Evolutionary conservation across 768 basidiomycete genomes (phyloP).

Genomic region (Phanerodontia chrysosporium): DNA sequence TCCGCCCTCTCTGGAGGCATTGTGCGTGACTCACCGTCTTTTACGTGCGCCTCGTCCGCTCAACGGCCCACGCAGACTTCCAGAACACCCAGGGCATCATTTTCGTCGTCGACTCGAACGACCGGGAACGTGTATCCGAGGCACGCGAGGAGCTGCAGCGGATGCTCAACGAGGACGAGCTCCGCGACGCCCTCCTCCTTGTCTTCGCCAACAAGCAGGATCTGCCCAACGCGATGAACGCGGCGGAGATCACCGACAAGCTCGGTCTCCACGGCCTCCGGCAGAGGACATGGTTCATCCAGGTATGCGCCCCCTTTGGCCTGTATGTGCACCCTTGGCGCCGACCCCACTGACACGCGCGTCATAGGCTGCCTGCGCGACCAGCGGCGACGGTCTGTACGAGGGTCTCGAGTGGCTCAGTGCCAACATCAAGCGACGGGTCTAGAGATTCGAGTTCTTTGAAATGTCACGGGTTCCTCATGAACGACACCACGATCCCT

Average conservation of each 20-base stretch:
- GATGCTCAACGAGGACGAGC: conserved; percentile 99
- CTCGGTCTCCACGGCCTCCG: conserved; percentile 96
- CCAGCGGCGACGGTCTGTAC: conserved; percentile 97
- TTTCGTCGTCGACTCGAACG: conserved; percentile 99
- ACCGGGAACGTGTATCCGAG: conserved; percentile 98
- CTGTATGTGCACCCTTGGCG: not conserved
- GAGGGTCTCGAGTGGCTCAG: conserved; percentile 98
- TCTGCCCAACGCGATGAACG: conserved; percentile 99
- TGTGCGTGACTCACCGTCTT: conserved; percentile 56
- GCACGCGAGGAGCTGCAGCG: conserved; percentile 98
- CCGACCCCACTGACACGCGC: conserved; percentile 2
- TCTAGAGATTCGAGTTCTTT: conserved; percentile 41
- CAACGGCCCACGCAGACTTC: conserved; percentile 68
- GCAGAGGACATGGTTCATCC: conserved; percentile 97
- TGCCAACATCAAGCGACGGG: conserved; percentile 82
- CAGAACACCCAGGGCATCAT: conserved; percentile 99
- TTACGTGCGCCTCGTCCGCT: conserved; percentile 9
- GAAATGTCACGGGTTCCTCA: conserved; percentile 45
- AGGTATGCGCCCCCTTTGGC: conserved; percentile 47
- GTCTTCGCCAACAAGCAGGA: conserved; percentile 99
- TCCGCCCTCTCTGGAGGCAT: conserved; percentile 99
- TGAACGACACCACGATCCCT: conserved; percentile 43
- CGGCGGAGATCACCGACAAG: conserved; percentile 98
- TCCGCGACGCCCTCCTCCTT: conserved; percentile 95
- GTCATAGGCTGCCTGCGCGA: conserved; percentile 90